phyloP scores from a whole-genome alignment of 768 basidiomycete species.

The Mycena albidolilacea region DNA sequence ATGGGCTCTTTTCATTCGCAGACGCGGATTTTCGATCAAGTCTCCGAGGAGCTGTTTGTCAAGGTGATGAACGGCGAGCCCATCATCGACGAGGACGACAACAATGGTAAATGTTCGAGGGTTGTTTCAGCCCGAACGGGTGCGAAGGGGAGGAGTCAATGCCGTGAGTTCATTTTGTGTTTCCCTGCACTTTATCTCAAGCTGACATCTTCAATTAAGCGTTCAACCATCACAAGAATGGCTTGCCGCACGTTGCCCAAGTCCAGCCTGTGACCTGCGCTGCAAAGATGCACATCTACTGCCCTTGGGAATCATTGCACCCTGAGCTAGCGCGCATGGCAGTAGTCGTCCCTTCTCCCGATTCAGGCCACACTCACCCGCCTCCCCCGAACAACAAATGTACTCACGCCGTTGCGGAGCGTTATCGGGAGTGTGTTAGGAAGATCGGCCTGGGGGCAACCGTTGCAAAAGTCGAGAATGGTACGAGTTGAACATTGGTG shows the following conservation, averaged over 20 bases:
- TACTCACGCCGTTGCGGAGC: slow-evolving; percentile 16
- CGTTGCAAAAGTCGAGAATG: slow-evolving; percentile 25
- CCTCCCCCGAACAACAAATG: slow-evolving; percentile 16
- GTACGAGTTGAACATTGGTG: slow-evolving; percentile 5
- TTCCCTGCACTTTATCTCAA: neutral
- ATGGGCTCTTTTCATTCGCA: slow-evolving; percentile 2
- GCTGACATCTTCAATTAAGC: neutral
- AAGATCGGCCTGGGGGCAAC: slow-evolving; percentile 28
- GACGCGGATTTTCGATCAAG: slow-evolving; percentile 18
- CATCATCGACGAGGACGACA: slow-evolving; percentile 28
- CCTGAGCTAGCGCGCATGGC: slow-evolving; percentile 24
- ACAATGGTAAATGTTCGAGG: slow-evolving; percentile 1
- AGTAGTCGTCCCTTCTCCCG: slow-evolving; percentile 5
- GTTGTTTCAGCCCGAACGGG: slow-evolving; percentile 1
- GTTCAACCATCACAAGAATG: slow-evolving; percentile 28
- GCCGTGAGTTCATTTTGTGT: slow-evolving; percentile 12
- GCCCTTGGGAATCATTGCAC: slow-evolving; percentile 7
- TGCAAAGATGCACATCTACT: slow-evolving; percentile 24
- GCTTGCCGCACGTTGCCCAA: slow-evolving; percentile 13
- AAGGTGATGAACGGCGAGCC: slow-evolving; percentile 21
- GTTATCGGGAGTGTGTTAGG: slow-evolving; percentile 29
- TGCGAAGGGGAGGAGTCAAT: neutral
- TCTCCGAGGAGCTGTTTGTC: slow-evolving; percentile 27
- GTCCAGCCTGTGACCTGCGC: slow-evolving; percentile 20
- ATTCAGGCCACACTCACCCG: slow-evolving; percentile 21